These are phyloP conservation scores for Diplodia intermedia DNA, from an alignment of 2,329 filamentous ascomycete species.

Conservation along the genomic window DNA sequence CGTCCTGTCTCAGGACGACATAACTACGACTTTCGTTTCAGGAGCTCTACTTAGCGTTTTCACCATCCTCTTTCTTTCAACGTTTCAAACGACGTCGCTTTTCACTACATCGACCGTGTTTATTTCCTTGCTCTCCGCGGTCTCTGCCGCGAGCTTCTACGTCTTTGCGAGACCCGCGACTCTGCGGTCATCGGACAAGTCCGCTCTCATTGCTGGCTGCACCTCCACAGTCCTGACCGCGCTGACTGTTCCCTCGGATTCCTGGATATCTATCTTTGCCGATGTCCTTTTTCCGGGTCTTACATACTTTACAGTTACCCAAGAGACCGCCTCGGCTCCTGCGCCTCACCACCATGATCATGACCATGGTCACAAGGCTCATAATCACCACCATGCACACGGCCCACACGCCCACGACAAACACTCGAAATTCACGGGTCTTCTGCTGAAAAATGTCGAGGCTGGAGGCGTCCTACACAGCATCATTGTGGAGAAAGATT, in stretches of 20 bases:
- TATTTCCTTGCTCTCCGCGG: constrained; percentile 52
- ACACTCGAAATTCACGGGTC: constrained; percentile 73
- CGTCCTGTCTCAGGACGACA: constrained; percentile 49
- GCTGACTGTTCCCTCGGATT: constrained; percentile 40
- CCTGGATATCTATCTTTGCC: constrained; percentile 22
- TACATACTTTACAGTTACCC: constrained; percentile 3
- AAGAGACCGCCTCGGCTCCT: constrained; percentile 4
- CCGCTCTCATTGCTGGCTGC: constrained; percentile 44
- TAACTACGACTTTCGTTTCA: constrained; percentile 51
- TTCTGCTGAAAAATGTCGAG: constrained; percentile 73
- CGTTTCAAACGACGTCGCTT: constrained; percentile 44
- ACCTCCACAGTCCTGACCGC: constrained; percentile 39
- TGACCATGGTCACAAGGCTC: constrained; percentile 40
- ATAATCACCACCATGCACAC: constrained; percentile 36
- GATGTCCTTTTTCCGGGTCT: constrained; percentile 17
- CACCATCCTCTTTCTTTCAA: constrained; percentile 47
- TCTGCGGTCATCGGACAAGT: constrained; percentile 48
- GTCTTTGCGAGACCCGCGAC: constrained; percentile 52
- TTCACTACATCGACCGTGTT: constrained; percentile 45
- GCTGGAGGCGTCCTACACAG: constrained; percentile 81
- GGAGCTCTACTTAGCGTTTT: constrained; percentile 48
- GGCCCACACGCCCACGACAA: constrained; percentile 48
- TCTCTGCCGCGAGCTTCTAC: constrained; percentile 52
- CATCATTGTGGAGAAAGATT: constrained; percentile 89
- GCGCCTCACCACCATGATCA: constrained; percentile 38